Conservation (phyloP, 2,329 filamentous ascomycete genomes). For the Phyllosticta citrichinensis region DNA sequence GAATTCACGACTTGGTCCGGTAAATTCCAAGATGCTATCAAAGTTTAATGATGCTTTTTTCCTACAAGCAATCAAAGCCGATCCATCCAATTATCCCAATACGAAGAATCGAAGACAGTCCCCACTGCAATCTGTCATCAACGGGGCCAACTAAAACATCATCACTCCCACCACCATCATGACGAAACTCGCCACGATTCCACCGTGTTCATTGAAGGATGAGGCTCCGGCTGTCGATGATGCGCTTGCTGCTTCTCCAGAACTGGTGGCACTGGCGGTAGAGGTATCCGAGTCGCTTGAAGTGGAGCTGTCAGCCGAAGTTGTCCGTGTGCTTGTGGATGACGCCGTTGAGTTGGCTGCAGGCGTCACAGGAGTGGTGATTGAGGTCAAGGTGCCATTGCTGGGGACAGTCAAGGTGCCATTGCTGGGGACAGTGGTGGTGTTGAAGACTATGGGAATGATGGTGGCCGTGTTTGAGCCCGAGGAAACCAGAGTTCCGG, state of each 20-base stretch:
- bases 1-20: slow-evolving; percentile 71
- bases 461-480: neutral
- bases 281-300: neutral
- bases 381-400: neutral
- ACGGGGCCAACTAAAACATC: neutral
- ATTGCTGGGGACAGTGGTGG: neutral
- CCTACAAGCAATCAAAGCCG: neutral
- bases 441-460: slow-evolving; percentile 1
- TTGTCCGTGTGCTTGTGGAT: neutral
- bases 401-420: neutral
- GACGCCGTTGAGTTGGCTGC: neutral
- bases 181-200: neutral
- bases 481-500: neutral
- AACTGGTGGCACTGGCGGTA: neutral
- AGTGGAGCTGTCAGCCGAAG: neutral
- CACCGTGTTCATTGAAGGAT: neutral
- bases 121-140: neutral
- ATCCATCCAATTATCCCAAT: neutral
- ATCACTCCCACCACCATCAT: neutral
- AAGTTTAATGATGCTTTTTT: neutral
- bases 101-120: neutral
- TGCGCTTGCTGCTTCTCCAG: neutral
- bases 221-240: neutral
- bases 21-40: slow-evolving; percentile 30
- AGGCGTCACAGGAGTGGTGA: neutral